These are phyloP conservation scores for Tricholoma flavovirens DNA, from an alignment of 768 basidiomycete species.

Conservation along the genomic window DNA sequence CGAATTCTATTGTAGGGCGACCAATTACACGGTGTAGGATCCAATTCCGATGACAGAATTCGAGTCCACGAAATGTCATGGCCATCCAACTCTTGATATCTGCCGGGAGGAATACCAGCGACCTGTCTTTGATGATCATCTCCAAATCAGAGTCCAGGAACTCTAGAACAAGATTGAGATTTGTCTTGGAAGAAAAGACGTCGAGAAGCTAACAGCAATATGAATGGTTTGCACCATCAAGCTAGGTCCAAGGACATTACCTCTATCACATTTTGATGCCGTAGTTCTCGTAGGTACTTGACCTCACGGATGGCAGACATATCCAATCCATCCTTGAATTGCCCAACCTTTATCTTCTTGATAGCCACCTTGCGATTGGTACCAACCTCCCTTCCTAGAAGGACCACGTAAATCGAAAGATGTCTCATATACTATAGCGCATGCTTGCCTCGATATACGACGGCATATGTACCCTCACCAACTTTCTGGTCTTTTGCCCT, in stretches of 20 bases:
- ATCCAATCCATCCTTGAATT: slow-evolving; percentile 96
- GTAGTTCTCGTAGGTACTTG: slow-evolving; percentile 90
- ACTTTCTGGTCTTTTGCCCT: slow-evolving; percentile 82
- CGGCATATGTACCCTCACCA: slow-evolving; percentile 93
- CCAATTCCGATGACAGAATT: slow-evolving; percentile 95
- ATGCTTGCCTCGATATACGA: slow-evolving; percentile 80
- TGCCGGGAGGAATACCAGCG: slow-evolving; percentile 86
- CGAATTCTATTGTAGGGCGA: neutral
- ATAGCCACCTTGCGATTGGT: slow-evolving; percentile 89
- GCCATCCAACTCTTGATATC: slow-evolving; percentile 99
- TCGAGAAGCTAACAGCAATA: slow-evolving; percentile 70
- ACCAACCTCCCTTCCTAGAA: slow-evolving; percentile 62
- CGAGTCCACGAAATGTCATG: slow-evolving; percentile 96
- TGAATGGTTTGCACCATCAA: neutral
- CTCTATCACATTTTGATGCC: slow-evolving; percentile 93
- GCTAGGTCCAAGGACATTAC: slow-evolving; percentile 32
- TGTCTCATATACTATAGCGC: neutral
- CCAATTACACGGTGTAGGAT: slow-evolving; percentile 80
- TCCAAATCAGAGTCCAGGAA: slow-evolving; percentile 96
- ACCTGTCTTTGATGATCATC: slow-evolving; percentile 91
- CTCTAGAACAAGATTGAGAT: slow-evolving; percentile 95
- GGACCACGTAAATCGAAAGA: neutral
- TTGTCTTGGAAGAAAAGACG: slow-evolving; percentile 94
- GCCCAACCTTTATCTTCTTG: slow-evolving; percentile 96
- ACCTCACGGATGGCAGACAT: slow-evolving; percentile 99